These are phyloP conservation scores for Cochliopodium minus DNA, from an alignment of 208 protist species.

Conservation along the genomic window DNA sequence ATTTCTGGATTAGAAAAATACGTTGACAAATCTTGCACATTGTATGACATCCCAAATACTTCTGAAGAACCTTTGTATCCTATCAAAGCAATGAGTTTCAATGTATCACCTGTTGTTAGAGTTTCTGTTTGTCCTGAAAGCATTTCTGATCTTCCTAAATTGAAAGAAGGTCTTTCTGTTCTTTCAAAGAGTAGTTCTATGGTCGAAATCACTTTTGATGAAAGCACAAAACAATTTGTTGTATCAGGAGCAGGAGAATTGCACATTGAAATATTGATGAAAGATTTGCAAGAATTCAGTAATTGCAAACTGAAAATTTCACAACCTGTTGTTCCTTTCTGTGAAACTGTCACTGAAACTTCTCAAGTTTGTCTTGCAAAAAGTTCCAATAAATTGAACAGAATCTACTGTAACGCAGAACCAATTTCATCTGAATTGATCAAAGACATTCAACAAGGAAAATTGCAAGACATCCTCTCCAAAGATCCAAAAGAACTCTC, in stretches of 20 bases:
- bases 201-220: conserved; percentile 26
- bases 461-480: not conserved
- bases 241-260: conserved; percentile 38
- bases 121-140: conserved; percentile 90
- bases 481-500: conserved; percentile 26
- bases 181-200: conserved; percentile 58
- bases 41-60: too few species aligned
- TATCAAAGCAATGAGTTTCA: conserved; percentile 93
- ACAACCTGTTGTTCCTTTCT: conserved; percentile 35
- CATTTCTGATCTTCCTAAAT: conserved; percentile 80
- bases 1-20: conserved; percentile 97
- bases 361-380: conserved; percentile 25
- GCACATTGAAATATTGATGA: conserved; percentile 39
- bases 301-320: conserved; percentile 19
- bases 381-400: conserved; percentile 41
- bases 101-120: conserved; percentile 93
- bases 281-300: conserved; percentile 26
- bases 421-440: conserved; percentile 27
- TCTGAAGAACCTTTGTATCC: conserved; percentile 32
- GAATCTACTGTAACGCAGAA: conserved; percentile 23
- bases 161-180: conserved; percentile 89
- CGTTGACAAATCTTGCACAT: conserved; percentile 92
- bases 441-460: conserved; percentile 25
- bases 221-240: conserved; percentile 25
- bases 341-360: conserved; percentile 28